phyloP scores from a whole-genome alignment of 139 green algal genomes.

The Chlamydomonas eustigma region DNA sequence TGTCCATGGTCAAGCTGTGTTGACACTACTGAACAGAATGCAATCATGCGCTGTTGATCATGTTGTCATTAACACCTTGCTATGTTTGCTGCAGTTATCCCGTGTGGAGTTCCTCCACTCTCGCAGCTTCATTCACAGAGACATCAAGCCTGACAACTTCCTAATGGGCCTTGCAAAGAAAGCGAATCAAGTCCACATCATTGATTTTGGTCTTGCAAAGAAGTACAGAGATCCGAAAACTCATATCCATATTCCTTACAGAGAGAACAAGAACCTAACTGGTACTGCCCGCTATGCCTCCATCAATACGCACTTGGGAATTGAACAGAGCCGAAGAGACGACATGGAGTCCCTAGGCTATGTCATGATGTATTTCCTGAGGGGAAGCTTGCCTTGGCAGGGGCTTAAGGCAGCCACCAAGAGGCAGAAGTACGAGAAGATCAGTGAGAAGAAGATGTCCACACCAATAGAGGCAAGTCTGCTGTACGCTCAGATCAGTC shows the following conservation, averaged over 20 bases:
- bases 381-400: constrained; percentile 94
- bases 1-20: too few species aligned
- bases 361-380: constrained; percentile 95
- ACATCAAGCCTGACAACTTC: constrained; percentile 84
- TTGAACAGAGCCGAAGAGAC: constrained; percentile 94
- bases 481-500: too few species aligned
- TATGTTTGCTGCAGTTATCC: constrained; percentile 64
- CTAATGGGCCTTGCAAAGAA: constrained; percentile 89
- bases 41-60: background rate
- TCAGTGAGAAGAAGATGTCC: constrained; percentile 99
- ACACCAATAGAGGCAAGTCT: constrained; percentile 90
- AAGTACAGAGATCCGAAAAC: constrained; percentile 98
- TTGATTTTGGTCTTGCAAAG: constrained; percentile 99
- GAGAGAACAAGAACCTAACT: constrained; percentile 96
- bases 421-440: constrained; percentile 99
- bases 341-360: constrained; percentile 74
- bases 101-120: constrained; percentile 96
- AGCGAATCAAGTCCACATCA: constrained; percentile 98
- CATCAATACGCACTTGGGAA: constrained; percentile 99
- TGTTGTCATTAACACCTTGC: background rate
- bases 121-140: constrained; percentile 96
- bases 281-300: constrained; percentile 97
- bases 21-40: too few species aligned
- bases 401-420: constrained; percentile 94
- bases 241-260: constrained; percentile 98